Conservation (phyloP, 2,329 filamentous ascomycete genomes). For the Malbranchea cinnamomea region DNA sequence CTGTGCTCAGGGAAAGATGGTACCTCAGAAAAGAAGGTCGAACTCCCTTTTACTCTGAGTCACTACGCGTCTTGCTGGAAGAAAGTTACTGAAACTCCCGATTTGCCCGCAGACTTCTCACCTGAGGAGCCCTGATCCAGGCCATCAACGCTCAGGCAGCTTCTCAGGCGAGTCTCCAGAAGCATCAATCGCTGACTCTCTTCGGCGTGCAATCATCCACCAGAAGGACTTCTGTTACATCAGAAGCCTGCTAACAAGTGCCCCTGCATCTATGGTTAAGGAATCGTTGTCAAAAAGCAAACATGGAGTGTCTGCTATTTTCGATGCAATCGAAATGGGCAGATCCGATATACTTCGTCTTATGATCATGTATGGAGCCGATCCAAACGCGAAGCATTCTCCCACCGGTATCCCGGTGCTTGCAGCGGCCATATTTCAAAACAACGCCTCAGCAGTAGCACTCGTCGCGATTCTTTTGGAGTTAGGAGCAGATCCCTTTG, state of each 20-base stretch:
- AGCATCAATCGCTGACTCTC: constrained; percentile 1
- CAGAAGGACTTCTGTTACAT: constrained; percentile 4
- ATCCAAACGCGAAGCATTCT: constrained; percentile 7
- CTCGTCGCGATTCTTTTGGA: constrained; percentile 7
- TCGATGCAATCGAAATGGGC: constrained; percentile 6
- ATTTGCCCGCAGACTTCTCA: constrained; percentile 2
- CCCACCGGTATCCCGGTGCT: constrained; percentile 6
- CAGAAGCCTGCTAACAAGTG: constrained; percentile 3
- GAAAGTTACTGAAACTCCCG: not conserved
- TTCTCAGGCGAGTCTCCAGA: not conserved
- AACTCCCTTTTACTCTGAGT: not conserved
- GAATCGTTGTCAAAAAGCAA: constrained; percentile 3
- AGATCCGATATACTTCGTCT: constrained; percentile 7
- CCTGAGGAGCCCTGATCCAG: not conserved
- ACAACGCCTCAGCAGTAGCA: constrained; percentile 2
- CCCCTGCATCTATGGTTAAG: not conserved
- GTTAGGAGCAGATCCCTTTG: constrained; percentile 7
- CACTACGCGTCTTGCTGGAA: not conserved
- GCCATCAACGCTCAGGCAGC: not conserved
- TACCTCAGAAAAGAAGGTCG: not conserved
- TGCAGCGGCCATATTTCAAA: constrained; percentile 7
- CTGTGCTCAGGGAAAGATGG: not conserved
- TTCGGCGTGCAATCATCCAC: constrained; percentile 6
- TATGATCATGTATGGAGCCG: constrained; percentile 8
- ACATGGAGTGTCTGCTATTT: constrained; percentile 6